These are phyloP conservation scores for Penicillium sp. DNA, from an alignment of 2,329 filamentous ascomycete species.

Conservation along the genomic window DNA sequence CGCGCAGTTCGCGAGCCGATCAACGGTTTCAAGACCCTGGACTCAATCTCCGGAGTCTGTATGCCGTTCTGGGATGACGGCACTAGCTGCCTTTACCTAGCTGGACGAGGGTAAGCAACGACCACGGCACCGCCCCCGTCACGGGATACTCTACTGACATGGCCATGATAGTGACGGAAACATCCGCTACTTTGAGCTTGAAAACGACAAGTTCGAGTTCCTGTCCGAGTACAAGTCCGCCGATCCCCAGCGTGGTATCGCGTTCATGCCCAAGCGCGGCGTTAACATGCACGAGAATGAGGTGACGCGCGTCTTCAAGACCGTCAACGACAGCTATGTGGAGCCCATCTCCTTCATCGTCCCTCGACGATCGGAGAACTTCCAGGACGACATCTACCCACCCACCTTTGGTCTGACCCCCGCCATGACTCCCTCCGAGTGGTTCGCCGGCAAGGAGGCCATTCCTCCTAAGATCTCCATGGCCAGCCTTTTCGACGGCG, in stretches of 20 bases:
- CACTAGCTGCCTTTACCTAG: conserved; percentile 89
- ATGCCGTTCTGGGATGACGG: conserved; percentile 99
- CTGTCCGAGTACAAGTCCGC: conserved; percentile 95
- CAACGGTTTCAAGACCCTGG: conserved; percentile 81
- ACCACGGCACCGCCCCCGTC: background rate
- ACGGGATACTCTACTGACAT: conserved; percentile 8
- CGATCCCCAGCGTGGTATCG: conserved; percentile 89
- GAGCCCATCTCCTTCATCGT: conserved; percentile 98
- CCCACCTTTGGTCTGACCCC: conserved; percentile 75
- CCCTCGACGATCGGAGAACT: conserved; percentile 83
- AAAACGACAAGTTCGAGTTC: conserved; percentile 98
- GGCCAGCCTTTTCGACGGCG: conserved; percentile 83
- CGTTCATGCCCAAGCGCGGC: conserved; percentile 89
- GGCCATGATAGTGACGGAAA: conserved; percentile 70
- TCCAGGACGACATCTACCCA: conserved; percentile 96
- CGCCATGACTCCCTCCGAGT: conserved; percentile 72
- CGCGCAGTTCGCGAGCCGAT: conserved; percentile 73
- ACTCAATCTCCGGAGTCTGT: conserved; percentile 94
- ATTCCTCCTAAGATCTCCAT: conserved; percentile 89
- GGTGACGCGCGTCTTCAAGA: conserved; percentile 93
- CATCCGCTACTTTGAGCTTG: conserved; percentile 97
- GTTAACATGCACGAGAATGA: conserved; percentile 97
- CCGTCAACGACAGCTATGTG: conserved; percentile 87
- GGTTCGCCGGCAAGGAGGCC: conserved; percentile 77
- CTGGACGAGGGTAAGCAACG: conserved; percentile 78